A percentile compares a stretch with the other conserved stretches of the same genome.
Conservation (phyloP, 805 yeast genomes). For the Sungouiella blattae region DNA sequence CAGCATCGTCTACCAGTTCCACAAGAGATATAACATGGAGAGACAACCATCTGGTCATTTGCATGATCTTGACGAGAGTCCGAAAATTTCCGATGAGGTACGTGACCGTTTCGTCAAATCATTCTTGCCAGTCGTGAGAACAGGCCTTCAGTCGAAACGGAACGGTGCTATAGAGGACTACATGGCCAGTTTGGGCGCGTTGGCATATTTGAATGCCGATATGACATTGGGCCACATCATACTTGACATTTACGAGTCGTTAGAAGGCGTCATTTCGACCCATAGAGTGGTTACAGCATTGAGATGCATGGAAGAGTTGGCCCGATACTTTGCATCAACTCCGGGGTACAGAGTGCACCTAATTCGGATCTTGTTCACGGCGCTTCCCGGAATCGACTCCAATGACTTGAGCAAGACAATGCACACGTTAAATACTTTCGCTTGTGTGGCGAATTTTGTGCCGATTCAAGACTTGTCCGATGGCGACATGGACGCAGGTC, state of each 20-base stretch:
- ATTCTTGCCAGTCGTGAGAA: conserved; percentile 52
- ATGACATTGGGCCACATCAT: conserved; percentile 51
- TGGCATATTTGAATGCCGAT: conserved; percentile 61
- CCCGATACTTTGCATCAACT: conserved; percentile 61
- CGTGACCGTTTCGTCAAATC: conserved; percentile 45
- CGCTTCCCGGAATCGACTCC: conserved; percentile 80
- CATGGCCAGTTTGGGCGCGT: conserved; percentile 54
- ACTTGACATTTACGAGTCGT: conserved; percentile 73
- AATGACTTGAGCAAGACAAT: conserved; percentile 78
- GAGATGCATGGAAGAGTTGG: conserved; percentile 59
- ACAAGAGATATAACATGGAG: conserved; percentile 54
- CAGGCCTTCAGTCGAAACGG: conserved; percentile 79
- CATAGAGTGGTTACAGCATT: conserved; percentile 78
- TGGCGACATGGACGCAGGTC: conserved; percentile 35
- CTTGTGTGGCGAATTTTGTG: conserved; percentile 64
- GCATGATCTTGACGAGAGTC: conserved; percentile 21
- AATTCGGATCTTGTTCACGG: conserved; percentile 64
- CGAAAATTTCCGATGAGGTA: conserved; percentile 33
- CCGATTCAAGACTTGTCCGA: conserved; percentile 64
- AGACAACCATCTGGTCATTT: conserved; percentile 29
- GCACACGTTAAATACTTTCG: conserved; percentile 63
- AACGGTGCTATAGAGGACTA: conserved; percentile 53
- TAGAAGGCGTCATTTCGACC: conserved; percentile 66
- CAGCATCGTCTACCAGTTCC: conserved; percentile 56
- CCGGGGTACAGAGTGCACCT: conserved; percentile 74